Base-by-base conservation (phyloP, 2,329 filamentous ascomycete species). In the Pseudocercospora pini-densiflorae region DNA sequence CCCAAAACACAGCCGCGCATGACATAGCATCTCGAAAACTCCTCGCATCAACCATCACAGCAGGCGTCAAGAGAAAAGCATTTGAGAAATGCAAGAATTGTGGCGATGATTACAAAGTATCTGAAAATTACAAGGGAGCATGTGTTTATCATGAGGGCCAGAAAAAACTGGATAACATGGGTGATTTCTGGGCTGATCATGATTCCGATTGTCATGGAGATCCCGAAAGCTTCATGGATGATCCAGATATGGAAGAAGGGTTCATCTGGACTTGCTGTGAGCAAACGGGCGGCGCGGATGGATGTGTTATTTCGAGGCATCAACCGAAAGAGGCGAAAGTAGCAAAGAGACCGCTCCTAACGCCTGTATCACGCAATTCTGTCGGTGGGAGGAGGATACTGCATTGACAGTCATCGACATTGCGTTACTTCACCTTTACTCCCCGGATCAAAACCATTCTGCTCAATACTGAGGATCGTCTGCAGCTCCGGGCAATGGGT, bases 231-330 rank as follows among this genome's bases (percentile, higher is more conserved):
- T 60, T 27, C n/a, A n/a, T n/a, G n/a, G 59, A 61, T 21, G 58
- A 64, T 19, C 31, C 58, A 49, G 4, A 49, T 21, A 60, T 29
- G 29, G 29, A 61, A 27, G 62, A 64, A 14, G 57, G 58, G 0
- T 64, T 64, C 49, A 27, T 57, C 16, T 61, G 58, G 62, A 47
- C 57, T 31, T 61, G 62, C 7, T 61, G 57, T 40, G 57, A 64
- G 23, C 31, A 61, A 16, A 43, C 45, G 9, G 16, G 59, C 19
- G 23, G 14, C 21, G 57, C 62, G 14, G 31, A 53, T 19, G 62
- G 62, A 16, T 64, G 57, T 61, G 45, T 64, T 10, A 36, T 58
- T 3, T 59, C 54, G 49, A 57, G 36, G 33, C 57, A 61, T 49
- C 29, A 33, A 7, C 27, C 54, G 54, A 58, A 47, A 31, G 33